A percentile compares a stretch with the other conserved stretches of the same genome.
Conservation (phyloP, 345 rosid species). For the Brassica juncea region DNA sequence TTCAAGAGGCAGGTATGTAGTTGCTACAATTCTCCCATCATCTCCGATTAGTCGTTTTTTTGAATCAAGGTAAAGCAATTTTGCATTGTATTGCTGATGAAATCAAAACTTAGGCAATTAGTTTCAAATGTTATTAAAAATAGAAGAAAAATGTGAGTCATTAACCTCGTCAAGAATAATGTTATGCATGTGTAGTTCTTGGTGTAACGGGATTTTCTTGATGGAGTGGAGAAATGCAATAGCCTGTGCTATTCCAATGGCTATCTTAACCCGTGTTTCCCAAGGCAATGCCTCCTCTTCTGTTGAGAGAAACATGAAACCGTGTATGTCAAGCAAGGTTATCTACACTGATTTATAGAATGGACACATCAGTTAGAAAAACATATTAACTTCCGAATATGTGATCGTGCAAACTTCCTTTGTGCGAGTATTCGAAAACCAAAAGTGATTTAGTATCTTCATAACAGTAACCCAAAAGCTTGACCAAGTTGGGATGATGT, state of each 20-base stretch:
- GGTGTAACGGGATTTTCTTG: not conserved
- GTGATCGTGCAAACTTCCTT: not conserved
- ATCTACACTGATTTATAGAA: not conserved
- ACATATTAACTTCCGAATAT: conserved; percentile 11
- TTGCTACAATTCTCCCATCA: not conserved
- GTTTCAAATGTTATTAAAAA: not conserved
- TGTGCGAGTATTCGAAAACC: conserved; percentile 13
- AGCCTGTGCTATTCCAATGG: conserved; percentile 14
- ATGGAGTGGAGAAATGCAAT: conserved; percentile 18
- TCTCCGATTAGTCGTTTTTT: not conserved
- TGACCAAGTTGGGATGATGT: conserved; percentile 15
- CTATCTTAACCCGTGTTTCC: conserved; percentile 24
- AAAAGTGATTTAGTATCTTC: conserved; percentile 7
- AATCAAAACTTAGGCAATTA: conserved; percentile 13
- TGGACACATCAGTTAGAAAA: not conserved
- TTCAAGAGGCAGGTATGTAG: conserved; percentile 4
- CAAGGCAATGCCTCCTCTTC: conserved; percentile 19
- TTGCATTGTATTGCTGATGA: conserved; percentile 28
- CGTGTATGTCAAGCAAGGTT: not conserved
- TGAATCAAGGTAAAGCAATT: conserved; percentile 6
- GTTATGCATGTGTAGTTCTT: conserved; percentile 12
- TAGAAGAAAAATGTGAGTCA: not conserved
- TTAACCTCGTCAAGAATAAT: conserved; percentile 28
- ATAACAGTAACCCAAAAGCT: conserved; percentile 13
- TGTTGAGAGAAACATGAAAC: conserved; percentile 20